Evolutionary conservation across 352 stramenopile species (phyloP).

Genomic region (Phytophthora megakarya): DNA sequence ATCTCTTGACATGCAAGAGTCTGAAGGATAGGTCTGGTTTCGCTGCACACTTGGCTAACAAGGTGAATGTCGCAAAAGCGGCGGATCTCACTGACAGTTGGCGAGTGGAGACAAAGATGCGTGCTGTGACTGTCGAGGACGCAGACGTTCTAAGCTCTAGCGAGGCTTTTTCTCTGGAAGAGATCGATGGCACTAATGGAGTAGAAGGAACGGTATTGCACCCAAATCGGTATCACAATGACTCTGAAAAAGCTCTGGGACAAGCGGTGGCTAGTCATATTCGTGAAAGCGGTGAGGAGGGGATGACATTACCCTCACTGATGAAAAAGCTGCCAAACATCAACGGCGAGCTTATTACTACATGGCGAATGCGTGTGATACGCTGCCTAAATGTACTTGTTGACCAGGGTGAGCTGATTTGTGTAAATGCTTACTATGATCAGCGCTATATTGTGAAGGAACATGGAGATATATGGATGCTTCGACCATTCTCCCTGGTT

Average conservation of each 20-base stretch:
- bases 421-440: constrained; percentile 71
- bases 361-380: constrained; percentile 23
- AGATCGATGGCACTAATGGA: constrained; percentile 26
- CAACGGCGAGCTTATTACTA: constrained; percentile 7
- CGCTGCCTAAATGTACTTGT: constrained; percentile 53
- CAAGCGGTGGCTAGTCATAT: constrained; percentile 38
- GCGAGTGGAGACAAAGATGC: constrained; percentile 73
- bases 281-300: constrained; percentile 49
- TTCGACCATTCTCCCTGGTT: constrained; percentile 69
- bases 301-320: constrained; percentile 41
- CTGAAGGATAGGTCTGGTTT: constrained; percentile 68
- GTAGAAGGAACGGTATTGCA: constrained; percentile 24
- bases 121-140: constrained; percentile 51
- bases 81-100: constrained; percentile 71
- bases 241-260: constrained; percentile 27
- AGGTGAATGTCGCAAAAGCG: constrained; percentile 59
- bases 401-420: constrained; percentile 58
- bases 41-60: constrained; percentile 72
- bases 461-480: constrained; percentile 66
- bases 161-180: constrained; percentile 62
- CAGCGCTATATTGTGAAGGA: constrained; percentile 74
- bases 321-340: constrained; percentile 24
- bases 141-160: constrained; percentile 32
- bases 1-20: constrained; percentile 64
- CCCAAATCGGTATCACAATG: constrained; percentile 29